Evolutionary conservation across 2,329 filamentous ascomycete species (phyloP), one percentile per base, ranked within the genome.

Genomic region (Penicillium italicum): DNA sequence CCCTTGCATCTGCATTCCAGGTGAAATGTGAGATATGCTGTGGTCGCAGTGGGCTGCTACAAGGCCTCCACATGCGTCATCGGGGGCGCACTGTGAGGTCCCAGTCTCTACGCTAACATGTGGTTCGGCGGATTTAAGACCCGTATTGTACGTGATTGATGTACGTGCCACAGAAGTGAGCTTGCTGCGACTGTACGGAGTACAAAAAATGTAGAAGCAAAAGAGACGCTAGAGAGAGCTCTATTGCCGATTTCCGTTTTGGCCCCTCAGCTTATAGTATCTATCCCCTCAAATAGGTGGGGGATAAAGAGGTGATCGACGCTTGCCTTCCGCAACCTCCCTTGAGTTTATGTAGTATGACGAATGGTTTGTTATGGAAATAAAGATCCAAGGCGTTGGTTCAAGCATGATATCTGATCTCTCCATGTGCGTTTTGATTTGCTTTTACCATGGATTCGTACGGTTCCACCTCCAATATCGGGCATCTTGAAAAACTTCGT

Each of bases 1-100:
- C 61, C 62, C 62, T 64, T 65, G 61, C 62, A 64, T 58, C 47
- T 51, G 52, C 58, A 65, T 62, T 58, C 59, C 56, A 50, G 30
- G 48, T 50, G 48, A 44, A 54, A 31, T 46, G 22, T 42, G 46
- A 45, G 37, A 33, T 48, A 44, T 50, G 44, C 44, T 30, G 31
- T 51, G 40, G 31, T 46, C 48, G 30, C 37, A 34, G 40, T 48
- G 44, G 36, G 37, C 24, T 30, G 33, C 54, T 58, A 5, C 50
- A 42, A 43, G 48, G 10, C 62, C 62, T 61, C 62, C 47, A 37
- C 30, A 49, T 64, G 63, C 62, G 63, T 65, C 63, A 65, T 62
- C 44, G 57, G 55, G 55, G 56, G 53, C 28, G 54, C 40, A 38
- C 51, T 50, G 30, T 48, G 18, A 45, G 40, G 45, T 51, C 57